These are phyloP conservation scores for Mycena galopus DNA, from an alignment of 768 basidiomycete species.

Conservation along the genomic window DNA sequence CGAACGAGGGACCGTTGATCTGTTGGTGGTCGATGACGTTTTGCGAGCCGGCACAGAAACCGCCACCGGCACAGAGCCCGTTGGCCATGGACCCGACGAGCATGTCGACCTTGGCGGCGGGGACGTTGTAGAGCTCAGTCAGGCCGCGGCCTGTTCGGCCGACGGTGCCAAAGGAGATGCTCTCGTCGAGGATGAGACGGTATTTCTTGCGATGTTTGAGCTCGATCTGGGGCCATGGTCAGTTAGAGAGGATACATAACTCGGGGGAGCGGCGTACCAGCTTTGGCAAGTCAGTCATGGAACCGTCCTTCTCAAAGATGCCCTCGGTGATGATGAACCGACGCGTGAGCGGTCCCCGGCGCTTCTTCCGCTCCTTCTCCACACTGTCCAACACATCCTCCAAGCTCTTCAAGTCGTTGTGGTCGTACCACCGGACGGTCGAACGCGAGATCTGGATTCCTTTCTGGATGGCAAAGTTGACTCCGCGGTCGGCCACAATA, in stretches of 20 bases:
- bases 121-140: slow-evolving; percentile 94
- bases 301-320: slow-evolving; percentile 95
- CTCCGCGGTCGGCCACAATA: slow-evolving; percentile 97
- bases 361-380: slow-evolving; percentile 91
- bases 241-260: background rate
- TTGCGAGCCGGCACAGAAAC: slow-evolving; percentile 93
- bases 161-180: slow-evolving; percentile 92
- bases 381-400: slow-evolving; percentile 88
- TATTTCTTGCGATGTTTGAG: slow-evolving; percentile 97
- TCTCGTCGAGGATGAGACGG: slow-evolving; percentile 94
- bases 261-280: slow-evolving; percentile 86
- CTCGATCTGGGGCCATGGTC: slow-evolving; percentile 73
- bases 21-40: slow-evolving; percentile 94
- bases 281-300: slow-evolving; percentile 92
- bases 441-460: slow-evolving; percentile 94
- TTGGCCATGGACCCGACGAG: slow-evolving; percentile 92
- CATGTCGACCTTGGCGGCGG: slow-evolving; percentile 93
- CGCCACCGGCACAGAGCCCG: slow-evolving; percentile 86
- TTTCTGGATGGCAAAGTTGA: slow-evolving; percentile 96
- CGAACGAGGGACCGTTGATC: slow-evolving; percentile 95
- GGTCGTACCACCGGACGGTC: slow-evolving; percentile 95
- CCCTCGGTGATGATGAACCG: slow-evolving; percentile 98
- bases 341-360: slow-evolving; percentile 83
- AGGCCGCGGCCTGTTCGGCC: slow-evolving; percentile 95
- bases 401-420: slow-evolving; percentile 92